These are phyloP conservation scores for Alternaria angustiovoidea DNA, from an alignment of 2,329 filamentous ascomycete species.

Conservation along the genomic window DNA sequence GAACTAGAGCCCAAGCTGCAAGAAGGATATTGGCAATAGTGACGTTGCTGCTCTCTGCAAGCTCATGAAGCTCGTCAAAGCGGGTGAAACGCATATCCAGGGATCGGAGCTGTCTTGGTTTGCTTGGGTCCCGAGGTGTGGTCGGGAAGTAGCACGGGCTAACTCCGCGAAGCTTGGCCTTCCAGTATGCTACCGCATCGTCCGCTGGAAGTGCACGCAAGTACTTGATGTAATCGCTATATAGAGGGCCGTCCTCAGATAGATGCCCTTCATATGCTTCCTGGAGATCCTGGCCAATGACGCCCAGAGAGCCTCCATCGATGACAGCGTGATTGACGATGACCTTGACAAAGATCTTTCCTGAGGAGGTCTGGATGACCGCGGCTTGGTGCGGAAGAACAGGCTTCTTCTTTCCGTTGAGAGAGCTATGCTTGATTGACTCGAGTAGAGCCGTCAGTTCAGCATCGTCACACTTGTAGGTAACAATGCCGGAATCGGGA, in stretches of 20 bases:
- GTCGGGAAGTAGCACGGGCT: conserved; percentile 46
- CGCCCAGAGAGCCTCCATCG: conserved; percentile 43
- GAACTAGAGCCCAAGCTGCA: conserved; percentile 42
- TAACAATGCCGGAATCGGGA: conserved; percentile 34
- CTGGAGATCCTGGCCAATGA: conserved; percentile 43
- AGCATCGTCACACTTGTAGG: conserved; percentile 32
- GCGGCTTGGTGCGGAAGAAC: conserved; percentile 45
- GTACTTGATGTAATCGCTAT: conserved; percentile 49
- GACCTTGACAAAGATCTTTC: conserved; percentile 43
- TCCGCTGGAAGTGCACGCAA: conserved; percentile 30
- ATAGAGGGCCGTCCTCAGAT: conserved; percentile 36
- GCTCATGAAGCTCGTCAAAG: conserved; percentile 39
- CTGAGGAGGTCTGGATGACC: conserved; percentile 37
- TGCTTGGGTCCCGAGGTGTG: conserved; percentile 29
- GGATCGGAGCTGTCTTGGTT: conserved; percentile 37
- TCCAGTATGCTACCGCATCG: conserved; percentile 43
- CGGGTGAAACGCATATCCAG: conserved; percentile 41
- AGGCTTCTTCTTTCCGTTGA: conserved; percentile 42
- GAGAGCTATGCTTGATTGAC: conserved; percentile 35
- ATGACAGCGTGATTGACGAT: conserved; percentile 49
- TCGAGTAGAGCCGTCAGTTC: conserved; percentile 33
- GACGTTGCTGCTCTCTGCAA: conserved; percentile 37
- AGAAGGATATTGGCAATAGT: conserved; percentile 47
- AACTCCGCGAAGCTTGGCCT: conserved; percentile 38
- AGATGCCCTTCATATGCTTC: conserved; percentile 41